Evolutionary conservation across 257 asterid genomes (phyloP).

Genomic region (Echium plantagineum): DNA sequence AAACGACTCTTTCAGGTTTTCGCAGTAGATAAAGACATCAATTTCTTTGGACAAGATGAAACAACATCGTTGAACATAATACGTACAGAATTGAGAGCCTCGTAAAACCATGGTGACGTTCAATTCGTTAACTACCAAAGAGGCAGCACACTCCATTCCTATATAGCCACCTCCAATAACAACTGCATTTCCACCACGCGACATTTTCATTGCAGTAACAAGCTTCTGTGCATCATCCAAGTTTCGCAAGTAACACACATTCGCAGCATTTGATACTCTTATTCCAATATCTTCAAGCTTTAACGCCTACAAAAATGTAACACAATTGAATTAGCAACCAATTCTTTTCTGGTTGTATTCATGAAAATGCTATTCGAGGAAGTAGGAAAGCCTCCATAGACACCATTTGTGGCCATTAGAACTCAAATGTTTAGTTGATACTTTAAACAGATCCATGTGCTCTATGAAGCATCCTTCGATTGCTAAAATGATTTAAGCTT

Average conservation of each 20-base stretch:
- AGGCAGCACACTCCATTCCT: conserved; percentile 93
- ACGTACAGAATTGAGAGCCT: conserved; percentile 73
- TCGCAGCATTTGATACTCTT: conserved; percentile 54
- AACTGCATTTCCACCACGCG: conserved; percentile 61
- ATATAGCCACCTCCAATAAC: conserved; percentile 88
- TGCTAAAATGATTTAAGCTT: no score
- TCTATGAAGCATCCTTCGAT: no score
- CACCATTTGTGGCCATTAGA: no score
- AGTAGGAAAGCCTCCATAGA: no score
- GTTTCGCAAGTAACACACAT: conserved; percentile 68
- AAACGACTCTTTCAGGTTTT: not conserved
- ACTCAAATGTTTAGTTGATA: no score
- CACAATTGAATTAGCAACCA: conserved; percentile 12
- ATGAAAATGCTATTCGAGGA: no score
- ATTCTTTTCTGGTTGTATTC: not conserved
- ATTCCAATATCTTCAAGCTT: conserved; percentile 92
- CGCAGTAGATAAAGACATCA: not conserved
- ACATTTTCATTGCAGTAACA: conserved; percentile 49
- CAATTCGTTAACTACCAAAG: conserved; percentile 63
- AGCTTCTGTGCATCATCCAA: conserved; percentile 74
- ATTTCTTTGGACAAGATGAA: not conserved
- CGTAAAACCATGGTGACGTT: conserved; percentile 83
- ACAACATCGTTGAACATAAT: not conserved
- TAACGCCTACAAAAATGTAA: conserved; percentile 44
- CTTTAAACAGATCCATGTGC: no score